phyloP scores from a whole-genome alignment of 805 yeast species.

The Candida lessepsii region DNA sequence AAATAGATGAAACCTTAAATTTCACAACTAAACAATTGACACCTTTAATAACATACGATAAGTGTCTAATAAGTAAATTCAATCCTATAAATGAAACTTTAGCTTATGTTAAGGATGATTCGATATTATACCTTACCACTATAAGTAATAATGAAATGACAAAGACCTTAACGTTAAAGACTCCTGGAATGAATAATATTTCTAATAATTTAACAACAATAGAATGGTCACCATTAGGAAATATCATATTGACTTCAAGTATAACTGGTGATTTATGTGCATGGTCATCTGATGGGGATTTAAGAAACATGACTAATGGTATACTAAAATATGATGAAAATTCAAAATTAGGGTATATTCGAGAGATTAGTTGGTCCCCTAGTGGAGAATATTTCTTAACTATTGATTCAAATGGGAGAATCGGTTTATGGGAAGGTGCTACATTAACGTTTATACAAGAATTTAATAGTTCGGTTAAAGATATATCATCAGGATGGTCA shows the following conservation, averaged over 20 bases:
- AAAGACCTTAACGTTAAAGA: constrained; percentile 29
- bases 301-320: constrained; percentile 46
- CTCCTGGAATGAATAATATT: constrained; percentile 24
- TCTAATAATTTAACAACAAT: constrained; percentile 31
- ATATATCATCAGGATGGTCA: constrained; percentile 34
- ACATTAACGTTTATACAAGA: constrained; percentile 34
- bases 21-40: constrained; percentile 35
- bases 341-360: constrained; percentile 39
- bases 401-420: constrained; percentile 45
- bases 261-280: constrained; percentile 71
- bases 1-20: constrained; percentile 4
- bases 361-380: constrained; percentile 59
- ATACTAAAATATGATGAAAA: constrained; percentile 13
- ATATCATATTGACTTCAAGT: constrained; percentile 59
- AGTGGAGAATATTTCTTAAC: constrained; percentile 56
- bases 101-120: constrained; percentile 55
- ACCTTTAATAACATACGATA: constrained; percentile 38
- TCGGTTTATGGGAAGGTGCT: constrained; percentile 63
- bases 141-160: constrained; percentile 27
- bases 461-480: constrained; percentile 14
- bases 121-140: constrained; percentile 46
- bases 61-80: constrained; percentile 53
- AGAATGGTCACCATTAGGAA: constrained; percentile 70
- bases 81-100: constrained; percentile 50
- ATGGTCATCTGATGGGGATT: constrained; percentile 74